phyloP scores from a whole-genome alignment of 2,329 filamentous ascomycete species.

The Ceratocystis cacaofunesta region DNA sequence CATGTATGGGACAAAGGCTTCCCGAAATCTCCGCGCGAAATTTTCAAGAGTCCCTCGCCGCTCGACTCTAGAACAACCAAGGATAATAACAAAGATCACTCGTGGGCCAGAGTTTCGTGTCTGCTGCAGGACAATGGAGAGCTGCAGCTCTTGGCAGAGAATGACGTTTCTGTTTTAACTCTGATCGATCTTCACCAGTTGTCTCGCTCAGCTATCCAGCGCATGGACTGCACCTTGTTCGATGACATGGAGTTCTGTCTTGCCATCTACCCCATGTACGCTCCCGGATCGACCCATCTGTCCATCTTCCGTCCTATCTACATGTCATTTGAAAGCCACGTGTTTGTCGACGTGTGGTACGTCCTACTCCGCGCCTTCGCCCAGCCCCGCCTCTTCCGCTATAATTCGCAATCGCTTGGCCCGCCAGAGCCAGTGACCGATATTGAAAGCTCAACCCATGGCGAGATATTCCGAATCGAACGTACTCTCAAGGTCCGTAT shows the following conservation, averaged over 20 bases:
- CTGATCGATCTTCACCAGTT: conserved; percentile 79
- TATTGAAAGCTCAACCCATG: conserved; percentile 27
- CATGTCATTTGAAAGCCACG: conserved; percentile 68
- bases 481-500: conserved; percentile 44
- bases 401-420: conserved; percentile 32
- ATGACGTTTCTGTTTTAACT: conserved; percentile 64
- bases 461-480: conserved; percentile 44
- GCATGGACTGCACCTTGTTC: conserved; percentile 76
- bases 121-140: conserved; percentile 90
- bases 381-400: conserved; percentile 74
- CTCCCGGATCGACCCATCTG: conserved; percentile 54
- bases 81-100: conserved; percentile 9
- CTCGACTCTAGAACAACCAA: conserved; percentile 36
- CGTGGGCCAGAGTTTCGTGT: conserved; percentile 78
- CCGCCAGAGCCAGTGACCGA: conserved; percentile 30
- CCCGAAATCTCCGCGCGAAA: conserved; percentile 38
- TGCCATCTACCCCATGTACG: conserved; percentile 88
- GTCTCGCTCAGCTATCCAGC: conserved; percentile 77
- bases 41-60: conserved; percentile 43
- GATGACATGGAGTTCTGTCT: conserved; percentile 80
- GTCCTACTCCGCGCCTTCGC: conserved; percentile 82
- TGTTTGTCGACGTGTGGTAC: conserved; percentile 96
- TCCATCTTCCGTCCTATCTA: conserved; percentile 79
- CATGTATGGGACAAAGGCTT: conserved; percentile 76
- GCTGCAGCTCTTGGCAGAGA: conserved; percentile 77